These are phyloP conservation scores for Phytopythium vexans DNA, from an alignment of 352 stramenopile genomes.

Conservation along the genomic window DNA sequence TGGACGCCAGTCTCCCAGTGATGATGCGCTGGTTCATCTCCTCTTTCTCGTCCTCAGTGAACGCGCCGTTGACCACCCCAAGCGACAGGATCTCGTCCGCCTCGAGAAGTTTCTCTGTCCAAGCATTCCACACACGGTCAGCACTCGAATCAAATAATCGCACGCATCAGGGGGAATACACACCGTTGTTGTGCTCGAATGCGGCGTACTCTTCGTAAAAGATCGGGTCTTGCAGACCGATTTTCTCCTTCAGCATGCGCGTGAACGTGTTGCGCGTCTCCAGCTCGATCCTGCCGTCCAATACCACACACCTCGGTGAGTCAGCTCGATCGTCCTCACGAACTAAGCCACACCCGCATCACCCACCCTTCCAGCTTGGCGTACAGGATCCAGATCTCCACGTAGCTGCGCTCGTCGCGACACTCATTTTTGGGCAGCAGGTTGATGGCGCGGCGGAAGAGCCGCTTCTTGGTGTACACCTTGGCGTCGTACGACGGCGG, in stretches of 20 bases:
- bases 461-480: constrained; percentile 34
- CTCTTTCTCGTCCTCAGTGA: constrained; percentile 33
- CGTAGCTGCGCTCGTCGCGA: constrained; percentile 33
- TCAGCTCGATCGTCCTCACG: background rate
- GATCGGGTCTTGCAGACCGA: constrained; percentile 40
- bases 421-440: constrained; percentile 29
- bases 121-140: background rate
- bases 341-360: background rate
- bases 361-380: constrained; percentile 47
- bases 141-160: too few relatives aligned
- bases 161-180: background rate
- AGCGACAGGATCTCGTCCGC: constrained; percentile 53
- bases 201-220: constrained; percentile 67
- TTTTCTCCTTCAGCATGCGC: constrained; percentile 51
- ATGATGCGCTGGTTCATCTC: constrained; percentile 32
- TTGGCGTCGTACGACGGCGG: constrained; percentile 37
- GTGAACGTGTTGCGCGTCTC: constrained; percentile 49
- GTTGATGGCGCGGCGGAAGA: constrained; percentile 40
- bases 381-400: constrained; percentile 60
- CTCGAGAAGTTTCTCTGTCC: constrained; percentile 36
- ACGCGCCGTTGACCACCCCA: constrained; percentile 40
- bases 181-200: constrained; percentile 49
- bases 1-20: constrained; percentile 17
- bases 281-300: constrained; percentile 27
- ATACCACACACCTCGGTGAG: background rate